A percentile compares a stretch with the other conserved stretches of the same genome.
Evolutionary conservation across 768 basidiomycete species (phyloP).

Genomic region (Calvatia gigantea): DNA sequence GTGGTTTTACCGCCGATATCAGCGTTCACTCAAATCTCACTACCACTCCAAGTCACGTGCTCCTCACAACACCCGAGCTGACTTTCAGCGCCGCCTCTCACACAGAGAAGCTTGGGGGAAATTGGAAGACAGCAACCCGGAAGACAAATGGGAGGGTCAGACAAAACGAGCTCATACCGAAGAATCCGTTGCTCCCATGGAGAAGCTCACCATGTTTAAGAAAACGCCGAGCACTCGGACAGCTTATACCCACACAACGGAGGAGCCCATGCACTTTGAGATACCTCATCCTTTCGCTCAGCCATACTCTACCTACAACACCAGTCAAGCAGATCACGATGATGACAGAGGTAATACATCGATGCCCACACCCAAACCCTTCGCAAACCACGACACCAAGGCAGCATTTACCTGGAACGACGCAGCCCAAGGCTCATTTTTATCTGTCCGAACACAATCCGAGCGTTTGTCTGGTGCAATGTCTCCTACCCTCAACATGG

Average conservation of each 20-base stretch:
- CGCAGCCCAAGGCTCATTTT: constrained; percentile 2
- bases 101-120: constrained; percentile 55
- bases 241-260: constrained; percentile 45
- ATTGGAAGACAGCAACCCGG: constrained; percentile 41
- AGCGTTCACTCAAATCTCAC: constrained; percentile 36
- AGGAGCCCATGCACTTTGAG: constrained; percentile 37
- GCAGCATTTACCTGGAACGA: constrained; percentile 6
- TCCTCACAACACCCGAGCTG: constrained; percentile 34
- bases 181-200: constrained; percentile 42
- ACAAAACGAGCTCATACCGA: constrained; percentile 20
- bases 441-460: constrained; percentile 8
- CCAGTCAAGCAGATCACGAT: constrained; percentile 32
- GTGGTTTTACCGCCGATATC: constrained; percentile 52
- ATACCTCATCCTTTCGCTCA: constrained; percentile 50
- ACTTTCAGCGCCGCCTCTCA: constrained; percentile 41
- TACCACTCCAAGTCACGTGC: constrained; percentile 23
- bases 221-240: constrained; percentile 56
- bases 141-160: constrained; percentile 41
- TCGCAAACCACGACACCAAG: neutral
- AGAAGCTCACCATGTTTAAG: constrained; percentile 67
- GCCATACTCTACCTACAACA: constrained; percentile 44
- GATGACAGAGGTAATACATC: constrained; percentile 16
- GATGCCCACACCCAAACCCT: constrained; percentile 8
- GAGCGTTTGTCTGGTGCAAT: constrained; percentile 33
- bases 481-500: constrained; percentile 47